These are phyloP conservation scores for Tetrahymena thermophila DNA, from an alignment of 73 alveolate genomes.

Conservation along the genomic window DNA sequence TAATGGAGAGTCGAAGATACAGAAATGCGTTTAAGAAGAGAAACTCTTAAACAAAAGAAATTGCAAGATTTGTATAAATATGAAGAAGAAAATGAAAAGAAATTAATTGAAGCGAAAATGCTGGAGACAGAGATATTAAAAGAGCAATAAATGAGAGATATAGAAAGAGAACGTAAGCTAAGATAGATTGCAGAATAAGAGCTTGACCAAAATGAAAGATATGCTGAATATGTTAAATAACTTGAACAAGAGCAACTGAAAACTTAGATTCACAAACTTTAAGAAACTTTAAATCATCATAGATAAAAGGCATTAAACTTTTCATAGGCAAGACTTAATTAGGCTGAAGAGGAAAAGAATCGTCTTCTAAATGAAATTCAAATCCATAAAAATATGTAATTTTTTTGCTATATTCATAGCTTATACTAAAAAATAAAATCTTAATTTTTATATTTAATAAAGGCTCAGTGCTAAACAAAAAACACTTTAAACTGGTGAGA, in stretches of 20 bases:
- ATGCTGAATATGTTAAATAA: not conserved
- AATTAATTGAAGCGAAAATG: not conserved
- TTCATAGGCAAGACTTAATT: not conserved
- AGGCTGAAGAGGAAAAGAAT: not conserved
- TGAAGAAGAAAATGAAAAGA: not conserved
- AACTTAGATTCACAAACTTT: not conserved
- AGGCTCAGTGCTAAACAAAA: not conserved
- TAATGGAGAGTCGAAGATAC: not conserved
- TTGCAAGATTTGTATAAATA: not conserved
- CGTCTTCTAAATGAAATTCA: not conserved
- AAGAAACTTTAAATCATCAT: not conserved
- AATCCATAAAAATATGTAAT: not conserved
- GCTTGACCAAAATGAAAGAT: not conserved
- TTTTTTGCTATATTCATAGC: not conserved
- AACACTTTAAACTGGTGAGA: not conserved
- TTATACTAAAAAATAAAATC: not conserved
- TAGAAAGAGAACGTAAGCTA: not conserved
- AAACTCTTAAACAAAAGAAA: not conserved
- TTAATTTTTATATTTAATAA: not conserved
- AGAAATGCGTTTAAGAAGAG: not conserved
- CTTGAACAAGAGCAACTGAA: not conserved
- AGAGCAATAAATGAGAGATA: not conserved
- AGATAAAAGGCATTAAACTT: not conserved
- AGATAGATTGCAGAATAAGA: not conserved
- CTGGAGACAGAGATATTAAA: not conserved